Conservation (phyloP, 306 rosid genomes). For the Corylus americana region DNA sequence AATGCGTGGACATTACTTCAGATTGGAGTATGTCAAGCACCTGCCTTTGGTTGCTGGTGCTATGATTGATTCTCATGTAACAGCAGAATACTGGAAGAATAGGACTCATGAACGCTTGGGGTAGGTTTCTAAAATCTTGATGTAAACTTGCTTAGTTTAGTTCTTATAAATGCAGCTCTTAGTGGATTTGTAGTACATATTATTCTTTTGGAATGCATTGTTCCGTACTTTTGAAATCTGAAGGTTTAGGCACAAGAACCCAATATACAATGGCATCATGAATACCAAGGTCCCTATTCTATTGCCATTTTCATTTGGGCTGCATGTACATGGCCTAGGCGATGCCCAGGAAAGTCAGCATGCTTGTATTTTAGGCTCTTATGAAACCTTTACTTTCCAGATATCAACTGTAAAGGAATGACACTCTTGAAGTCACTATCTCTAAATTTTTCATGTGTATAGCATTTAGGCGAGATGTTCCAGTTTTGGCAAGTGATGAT, state of each 20-base stretch:
- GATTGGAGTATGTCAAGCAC: conserved; percentile 91
- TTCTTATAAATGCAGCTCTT: neutral
- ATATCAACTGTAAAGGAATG: neutral
- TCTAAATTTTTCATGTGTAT: neutral
- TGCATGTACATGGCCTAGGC: neutral
- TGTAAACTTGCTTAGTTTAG: neutral
- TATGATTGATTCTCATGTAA: conserved; percentile 93
- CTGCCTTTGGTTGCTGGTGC: conserved; percentile 99
- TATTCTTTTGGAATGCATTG: neutral
- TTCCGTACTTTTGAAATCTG: neutral
- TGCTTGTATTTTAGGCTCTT: neutral
- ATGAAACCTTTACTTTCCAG: neutral
- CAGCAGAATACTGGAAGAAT: conserved; percentile 88
- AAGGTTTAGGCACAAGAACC: neutral
- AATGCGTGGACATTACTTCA: conserved; percentile 98
- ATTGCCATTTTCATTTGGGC: neutral
- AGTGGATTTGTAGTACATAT: neutral
- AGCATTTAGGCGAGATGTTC: neutral
- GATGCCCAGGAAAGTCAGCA: neutral
- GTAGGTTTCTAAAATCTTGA: conserved; percentile 34
- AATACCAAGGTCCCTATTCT: neutral
- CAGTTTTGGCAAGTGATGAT: neutral
- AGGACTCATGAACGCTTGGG: conserved; percentile 81
- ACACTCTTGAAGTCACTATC: neutral
- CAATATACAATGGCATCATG: neutral